Conservation (phyloP, 257 asterid species). For the Salvia rosmarinus region DNA sequence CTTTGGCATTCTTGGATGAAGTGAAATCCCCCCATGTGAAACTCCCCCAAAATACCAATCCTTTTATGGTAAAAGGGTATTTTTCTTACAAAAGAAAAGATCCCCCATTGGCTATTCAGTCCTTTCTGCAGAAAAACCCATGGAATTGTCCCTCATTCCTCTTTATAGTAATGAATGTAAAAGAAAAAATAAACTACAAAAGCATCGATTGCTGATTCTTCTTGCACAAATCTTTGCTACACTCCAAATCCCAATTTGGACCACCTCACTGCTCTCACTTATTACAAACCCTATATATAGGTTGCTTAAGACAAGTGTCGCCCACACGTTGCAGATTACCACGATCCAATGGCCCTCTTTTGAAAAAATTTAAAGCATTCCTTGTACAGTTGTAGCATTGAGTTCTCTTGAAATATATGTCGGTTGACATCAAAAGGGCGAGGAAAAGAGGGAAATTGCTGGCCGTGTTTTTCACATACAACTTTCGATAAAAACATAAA, state of each 20-base stretch:
- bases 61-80: neutral
- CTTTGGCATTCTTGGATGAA: neutral
- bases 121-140: conserved; percentile 1
- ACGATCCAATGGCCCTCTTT: conserved; percentile 30
- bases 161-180: conserved; percentile 9
- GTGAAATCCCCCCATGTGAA: conserved; percentile 20
- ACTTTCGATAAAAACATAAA: neutral
- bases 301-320: conserved; percentile 34
- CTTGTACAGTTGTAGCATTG: neutral
- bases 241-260: conserved; percentile 14
- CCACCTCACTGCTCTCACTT: conserved; percentile 17
- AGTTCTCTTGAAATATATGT: conserved; percentile 7
- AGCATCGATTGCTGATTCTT: conserved; percentile 15
- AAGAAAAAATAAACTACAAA: neutral
- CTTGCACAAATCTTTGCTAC: conserved; percentile 1
- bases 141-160: conserved; percentile 5
- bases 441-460: conserved; percentile 12
- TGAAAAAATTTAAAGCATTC: neutral
- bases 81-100: neutral
- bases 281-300: conserved; percentile 8
- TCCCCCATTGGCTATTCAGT: conserved; percentile 18
- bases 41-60: neutral
- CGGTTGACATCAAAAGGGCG: conserved; percentile 32
- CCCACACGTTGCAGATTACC: neutral
- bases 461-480: conserved; percentile 27